These are phyloP conservation scores for Candida krabiensis DNA, from an alignment of 805 yeast species.

Conservation along the genomic window DNA sequence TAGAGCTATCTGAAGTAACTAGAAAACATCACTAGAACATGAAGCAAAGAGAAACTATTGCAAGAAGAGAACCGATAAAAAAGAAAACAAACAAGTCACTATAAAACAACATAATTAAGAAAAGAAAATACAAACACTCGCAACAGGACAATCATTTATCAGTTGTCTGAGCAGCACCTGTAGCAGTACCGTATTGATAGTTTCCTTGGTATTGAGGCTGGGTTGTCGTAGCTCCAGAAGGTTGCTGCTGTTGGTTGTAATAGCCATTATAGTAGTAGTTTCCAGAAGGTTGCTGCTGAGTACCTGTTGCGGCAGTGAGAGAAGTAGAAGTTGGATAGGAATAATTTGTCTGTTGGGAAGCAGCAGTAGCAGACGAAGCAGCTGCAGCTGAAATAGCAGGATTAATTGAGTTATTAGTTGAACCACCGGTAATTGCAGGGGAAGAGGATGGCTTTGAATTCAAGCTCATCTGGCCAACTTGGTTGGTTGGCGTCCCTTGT, in stretches of 20 bases:
- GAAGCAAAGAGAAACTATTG: too few relatives aligned
- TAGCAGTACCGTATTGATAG: conserved; percentile 17
- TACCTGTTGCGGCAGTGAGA: neutral
- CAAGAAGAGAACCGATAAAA: too few relatives aligned
- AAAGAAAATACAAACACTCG: too few relatives aligned
- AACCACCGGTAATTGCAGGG: too few relatives aligned
- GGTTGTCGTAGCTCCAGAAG: conserved; percentile 7
- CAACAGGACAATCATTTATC: too few relatives aligned
- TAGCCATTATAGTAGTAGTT: conserved; percentile 19
- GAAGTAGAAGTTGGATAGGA: conserved; percentile 17
- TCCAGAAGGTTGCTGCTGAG: conserved; percentile 12
- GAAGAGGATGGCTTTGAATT: conserved; percentile 16
- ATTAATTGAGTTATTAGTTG: neutral
- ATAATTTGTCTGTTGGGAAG: conserved; percentile 11
- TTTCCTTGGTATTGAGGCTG: conserved; percentile 19
- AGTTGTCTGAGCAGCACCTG: conserved; percentile 6
- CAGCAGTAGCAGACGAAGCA: conserved; percentile 7
- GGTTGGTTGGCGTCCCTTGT: conserved; percentile 31
- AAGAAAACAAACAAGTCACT: too few relatives aligned
- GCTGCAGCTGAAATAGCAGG: neutral
- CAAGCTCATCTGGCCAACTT: conserved; percentile 23
- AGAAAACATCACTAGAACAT: too few relatives aligned
- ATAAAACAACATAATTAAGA: too few relatives aligned
- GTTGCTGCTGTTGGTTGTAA: conserved; percentile 18
- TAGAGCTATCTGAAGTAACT: too few relatives aligned